Conservation (phyloP, 768 basidiomycete species). For the Trametes cinnabarina region DNA sequence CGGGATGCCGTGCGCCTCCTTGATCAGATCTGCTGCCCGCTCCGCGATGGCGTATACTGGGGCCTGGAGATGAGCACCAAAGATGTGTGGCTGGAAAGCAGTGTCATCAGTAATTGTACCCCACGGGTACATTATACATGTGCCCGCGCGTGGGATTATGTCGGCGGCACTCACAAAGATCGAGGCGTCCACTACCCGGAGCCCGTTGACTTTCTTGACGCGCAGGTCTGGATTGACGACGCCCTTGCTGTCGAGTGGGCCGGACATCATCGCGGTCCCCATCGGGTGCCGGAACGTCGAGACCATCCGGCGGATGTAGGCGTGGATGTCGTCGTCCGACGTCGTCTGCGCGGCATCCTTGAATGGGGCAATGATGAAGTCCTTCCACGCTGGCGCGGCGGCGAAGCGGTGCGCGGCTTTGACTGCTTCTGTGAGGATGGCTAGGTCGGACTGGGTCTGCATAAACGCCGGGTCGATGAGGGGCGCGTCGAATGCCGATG, state of each 20-base stretch:
- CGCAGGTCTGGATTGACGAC: conserved; percentile 42
- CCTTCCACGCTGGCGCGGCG: conserved; percentile 1
- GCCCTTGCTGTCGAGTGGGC: conserved; percentile 24
- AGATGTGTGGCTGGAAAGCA: conserved; percentile 19
- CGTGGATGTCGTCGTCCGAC: conserved; percentile 19
- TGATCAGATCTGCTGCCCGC: conserved; percentile 27
- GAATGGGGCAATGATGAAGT: background rate
- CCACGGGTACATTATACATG: background rate
- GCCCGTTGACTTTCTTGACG: conserved; percentile 43
- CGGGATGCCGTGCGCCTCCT: background rate
- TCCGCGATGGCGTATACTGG: conserved; percentile 26
- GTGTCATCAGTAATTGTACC: background rate
- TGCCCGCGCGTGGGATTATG: too few relatives aligned
- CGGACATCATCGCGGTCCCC: conserved; percentile 44
- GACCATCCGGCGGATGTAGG: conserved; percentile 18
- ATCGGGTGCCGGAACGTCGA: conserved; percentile 26
- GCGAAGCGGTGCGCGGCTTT: conserved; percentile 3
- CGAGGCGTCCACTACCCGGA: conserved; percentile 33
- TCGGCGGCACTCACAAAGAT: conserved; percentile 16
- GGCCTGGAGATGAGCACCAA: conserved; percentile 21
- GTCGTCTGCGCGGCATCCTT: background rate
- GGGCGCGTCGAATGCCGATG: conserved; percentile 24
- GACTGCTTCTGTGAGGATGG: conserved; percentile 24
- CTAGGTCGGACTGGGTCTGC: conserved; percentile 25
- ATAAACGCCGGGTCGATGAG: conserved; percentile 28